phyloP scores from a whole-genome alignment of 352 stramenopile species.

The Phytophthora cajani region DNA sequence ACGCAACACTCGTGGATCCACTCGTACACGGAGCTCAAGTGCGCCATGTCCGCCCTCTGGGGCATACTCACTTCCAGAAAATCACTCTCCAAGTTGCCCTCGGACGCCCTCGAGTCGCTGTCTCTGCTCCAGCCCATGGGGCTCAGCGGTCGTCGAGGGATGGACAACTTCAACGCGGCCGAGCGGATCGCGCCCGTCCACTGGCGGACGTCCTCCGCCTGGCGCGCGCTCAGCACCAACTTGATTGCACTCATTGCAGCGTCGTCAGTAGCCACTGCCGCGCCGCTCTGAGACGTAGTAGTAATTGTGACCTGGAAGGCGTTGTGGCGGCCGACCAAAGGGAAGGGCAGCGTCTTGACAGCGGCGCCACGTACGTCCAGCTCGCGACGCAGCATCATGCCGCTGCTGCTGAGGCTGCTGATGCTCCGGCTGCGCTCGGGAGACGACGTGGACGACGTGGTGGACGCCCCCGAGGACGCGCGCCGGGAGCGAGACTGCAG shows the following conservation, averaged over 20 bases:
- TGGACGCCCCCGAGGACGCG: conserved; percentile 20
- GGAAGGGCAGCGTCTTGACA: conserved; percentile 60
- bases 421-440: neutral
- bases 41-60: conserved; percentile 46
- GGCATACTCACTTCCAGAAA: conserved; percentile 45
- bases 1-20: conserved; percentile 64
- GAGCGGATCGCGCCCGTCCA: conserved; percentile 53
- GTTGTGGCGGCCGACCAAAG: conserved; percentile 48
- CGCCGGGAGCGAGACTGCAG: conserved; percentile 13
- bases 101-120: conserved; percentile 12
- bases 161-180: conserved; percentile 22
- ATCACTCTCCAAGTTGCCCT: conserved; percentile 23
- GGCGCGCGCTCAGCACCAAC: conserved; percentile 59
- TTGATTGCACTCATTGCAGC: conserved; percentile 13
- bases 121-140: conserved; percentile 21
- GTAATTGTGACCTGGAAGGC: conserved; percentile 62
- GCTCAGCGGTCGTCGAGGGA: conserved; percentile 10
- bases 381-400: conserved; percentile 60
- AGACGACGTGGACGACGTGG: conserved; percentile 16
- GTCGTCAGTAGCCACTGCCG: neutral
- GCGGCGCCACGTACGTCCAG: conserved; percentile 41
- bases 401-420: conserved; percentile 22
- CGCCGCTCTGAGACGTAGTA: conserved; percentile 12
- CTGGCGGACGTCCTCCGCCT: conserved; percentile 46
- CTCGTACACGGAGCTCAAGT: conserved; percentile 51